Evolutionary conservation across 163 green algal genomes (phyloP).

Genomic region (Scenedesmus sp.): DNA sequence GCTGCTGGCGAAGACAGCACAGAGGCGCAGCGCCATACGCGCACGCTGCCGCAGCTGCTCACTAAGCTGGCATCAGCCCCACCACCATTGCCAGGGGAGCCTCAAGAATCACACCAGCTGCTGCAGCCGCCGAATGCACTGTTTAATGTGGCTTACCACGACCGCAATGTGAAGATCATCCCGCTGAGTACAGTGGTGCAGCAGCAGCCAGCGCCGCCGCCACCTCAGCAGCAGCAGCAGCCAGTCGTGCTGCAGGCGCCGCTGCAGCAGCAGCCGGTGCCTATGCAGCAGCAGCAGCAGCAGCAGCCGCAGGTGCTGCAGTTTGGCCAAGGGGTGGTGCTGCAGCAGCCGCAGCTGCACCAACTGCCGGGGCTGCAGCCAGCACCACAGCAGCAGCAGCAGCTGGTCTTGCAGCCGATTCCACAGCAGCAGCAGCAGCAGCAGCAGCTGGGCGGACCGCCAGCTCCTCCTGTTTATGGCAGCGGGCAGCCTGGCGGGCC

Average conservation of each 20-base stretch:
- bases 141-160: constrained; percentile 34
- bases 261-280: not conserved
- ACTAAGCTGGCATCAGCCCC: not conserved
- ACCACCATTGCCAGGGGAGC: not conserved
- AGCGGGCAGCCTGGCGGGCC: not conserved
- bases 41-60: not conserved
- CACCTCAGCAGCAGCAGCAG: not conserved
- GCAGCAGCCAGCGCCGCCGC: not conserved
- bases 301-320: not conserved
- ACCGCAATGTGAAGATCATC: constrained; percentile 33
- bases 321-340: not conserved
- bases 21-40: not conserved
- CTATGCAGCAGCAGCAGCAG: not conserved
- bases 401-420: not conserved
- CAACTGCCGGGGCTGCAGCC: not conserved
- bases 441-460: not conserved
- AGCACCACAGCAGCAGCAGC: not conserved
- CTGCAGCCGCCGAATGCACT: constrained; percentile 11
- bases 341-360: constrained; percentile 31
- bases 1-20: constrained; percentile 31
- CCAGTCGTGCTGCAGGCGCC: not conserved
- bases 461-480: not conserved
- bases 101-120: constrained; percentile 20
- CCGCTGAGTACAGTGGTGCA: constrained; percentile 14
- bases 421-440: not conserved